These are phyloP conservation scores for Toxicodendron radicans DNA, from an alignment of 345 rosid species.

Conservation along the genomic window DNA sequence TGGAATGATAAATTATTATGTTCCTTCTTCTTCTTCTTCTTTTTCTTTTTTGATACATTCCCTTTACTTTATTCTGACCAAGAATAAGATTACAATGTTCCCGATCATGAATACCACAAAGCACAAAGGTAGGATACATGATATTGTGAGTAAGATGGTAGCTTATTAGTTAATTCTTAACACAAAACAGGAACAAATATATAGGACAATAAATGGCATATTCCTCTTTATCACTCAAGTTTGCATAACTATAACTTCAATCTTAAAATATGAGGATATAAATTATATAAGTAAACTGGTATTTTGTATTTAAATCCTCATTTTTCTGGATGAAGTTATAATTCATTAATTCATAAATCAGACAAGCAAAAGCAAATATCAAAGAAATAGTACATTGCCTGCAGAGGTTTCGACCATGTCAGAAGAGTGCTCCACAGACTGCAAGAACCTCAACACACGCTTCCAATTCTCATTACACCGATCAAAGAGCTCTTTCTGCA, in stretches of 20 bases:
- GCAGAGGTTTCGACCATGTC: slow-evolving; percentile 74
- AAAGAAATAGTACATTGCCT: slow-evolving; percentile 80
- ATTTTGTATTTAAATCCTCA: neutral
- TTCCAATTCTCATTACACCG: slow-evolving; percentile 89
- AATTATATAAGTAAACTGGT: neutral
- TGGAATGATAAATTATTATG: neutral
- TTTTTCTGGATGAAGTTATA: neutral
- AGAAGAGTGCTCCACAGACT: slow-evolving; percentile 74
- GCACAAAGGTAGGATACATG: neutral
- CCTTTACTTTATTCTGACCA: neutral
- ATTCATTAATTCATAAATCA: slow-evolving; percentile 11
- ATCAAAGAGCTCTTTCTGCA: slow-evolving; percentile 64
- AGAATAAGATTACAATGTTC: neutral
- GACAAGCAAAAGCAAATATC: slow-evolving; percentile 12
- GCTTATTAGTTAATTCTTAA: neutral
- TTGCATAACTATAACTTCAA: neutral
- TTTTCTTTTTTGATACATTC: neutral
- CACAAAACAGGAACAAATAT: neutral
- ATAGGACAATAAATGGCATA: neutral
- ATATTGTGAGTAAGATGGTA: too few relatives aligned
- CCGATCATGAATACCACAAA: neutral
- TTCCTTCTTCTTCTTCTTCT: neutral
- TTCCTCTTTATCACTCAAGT: neutral
- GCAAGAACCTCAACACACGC: slow-evolving; percentile 84
- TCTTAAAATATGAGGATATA: neutral